A percentile compares a stretch with the other conserved stretches of the same genome.
Evolutionary conservation across 2,329 filamentous ascomycete species (phyloP).

Genomic region (Albifimbria verrucaria): DNA sequence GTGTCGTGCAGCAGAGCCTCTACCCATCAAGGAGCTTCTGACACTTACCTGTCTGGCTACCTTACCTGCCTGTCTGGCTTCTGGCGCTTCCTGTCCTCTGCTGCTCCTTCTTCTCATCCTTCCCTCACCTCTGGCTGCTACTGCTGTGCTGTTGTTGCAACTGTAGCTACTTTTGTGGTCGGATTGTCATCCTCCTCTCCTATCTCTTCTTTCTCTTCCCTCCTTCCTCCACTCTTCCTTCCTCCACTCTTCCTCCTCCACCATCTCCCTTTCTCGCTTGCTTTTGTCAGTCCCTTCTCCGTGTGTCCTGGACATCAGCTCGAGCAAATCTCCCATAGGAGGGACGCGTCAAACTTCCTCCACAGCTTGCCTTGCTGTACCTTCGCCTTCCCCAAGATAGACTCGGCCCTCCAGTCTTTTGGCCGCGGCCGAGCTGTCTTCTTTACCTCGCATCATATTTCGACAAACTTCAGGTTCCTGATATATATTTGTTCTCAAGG

Average conservation of each 20-base stretch:
- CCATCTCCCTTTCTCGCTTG: not conserved
- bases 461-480: not conserved
- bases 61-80: too few relatives aligned
- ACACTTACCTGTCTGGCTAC: too few relatives aligned
- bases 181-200: not conserved
- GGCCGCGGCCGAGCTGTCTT: not conserved
- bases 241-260: constrained; percentile 3
- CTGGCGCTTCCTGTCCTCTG: not conserved
- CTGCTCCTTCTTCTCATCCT: not conserved
- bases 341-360: not conserved
- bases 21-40: too few relatives aligned
- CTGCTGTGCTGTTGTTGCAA: too few relatives aligned
- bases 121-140: not conserved
- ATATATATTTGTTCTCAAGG: constrained; percentile 1
- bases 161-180: not conserved
- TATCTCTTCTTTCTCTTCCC: constrained; percentile 3
- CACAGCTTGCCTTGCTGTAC: not conserved
- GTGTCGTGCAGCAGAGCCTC: not conserved
- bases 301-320: too few relatives aligned
- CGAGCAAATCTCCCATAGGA: not conserved
- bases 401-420: not conserved
- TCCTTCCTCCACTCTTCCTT: too few relatives aligned
- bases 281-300: not conserved
- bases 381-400: not conserved
- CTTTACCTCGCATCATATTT: not conserved